A percentile compares a stretch with the other conserved stretches of the same genome.
phyloP scores from a whole-genome alignment of 2,329 filamentous ascomycete genomes.

The Ambrosiella beaveri region DNA sequence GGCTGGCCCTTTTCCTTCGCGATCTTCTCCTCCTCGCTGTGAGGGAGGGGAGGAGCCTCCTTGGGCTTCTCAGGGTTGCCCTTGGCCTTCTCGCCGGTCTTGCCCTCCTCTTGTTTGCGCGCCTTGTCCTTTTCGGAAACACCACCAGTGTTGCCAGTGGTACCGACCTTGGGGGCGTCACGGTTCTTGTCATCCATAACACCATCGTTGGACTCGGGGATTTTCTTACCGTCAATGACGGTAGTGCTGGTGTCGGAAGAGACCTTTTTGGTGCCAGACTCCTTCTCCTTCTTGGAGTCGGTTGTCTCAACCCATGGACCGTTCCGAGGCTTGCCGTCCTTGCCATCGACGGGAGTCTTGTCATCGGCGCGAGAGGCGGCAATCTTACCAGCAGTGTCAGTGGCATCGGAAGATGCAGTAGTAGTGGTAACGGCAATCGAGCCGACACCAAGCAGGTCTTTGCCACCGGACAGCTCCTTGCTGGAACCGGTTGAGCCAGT shows the following conservation, averaged over 20 bases:
- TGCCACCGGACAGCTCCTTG: conserved; percentile 22
- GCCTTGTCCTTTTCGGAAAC: conserved; percentile 76
- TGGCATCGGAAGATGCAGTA: not conserved
- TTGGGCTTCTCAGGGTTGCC: conserved; percentile 74
- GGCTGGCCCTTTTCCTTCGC: conserved; percentile 28
- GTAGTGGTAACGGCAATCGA: conserved; percentile 1
- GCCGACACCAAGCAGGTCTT: not conserved
- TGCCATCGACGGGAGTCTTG: conserved; percentile 78
- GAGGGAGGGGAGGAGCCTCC: conserved; percentile 64
- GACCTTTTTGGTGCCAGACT: conserved; percentile 20
- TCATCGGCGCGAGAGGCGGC: conserved; percentile 27
- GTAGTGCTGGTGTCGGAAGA: conserved; percentile 30
- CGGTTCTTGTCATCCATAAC: conserved; percentile 86
- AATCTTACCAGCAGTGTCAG: conserved; percentile 2
- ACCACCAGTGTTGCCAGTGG: conserved; percentile 74
- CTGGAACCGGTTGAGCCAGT: conserved; percentile 18
- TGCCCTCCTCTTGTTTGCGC: conserved; percentile 47
- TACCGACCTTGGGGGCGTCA: conserved; percentile 61
- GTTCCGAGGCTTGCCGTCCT: conserved; percentile 82
- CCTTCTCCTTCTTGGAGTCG: conserved; percentile 20
- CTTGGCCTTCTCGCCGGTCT: conserved; percentile 46
- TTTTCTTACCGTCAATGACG: conserved; percentile 41
- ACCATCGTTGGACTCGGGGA: conserved; percentile 52
- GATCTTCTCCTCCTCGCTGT: conserved; percentile 56
- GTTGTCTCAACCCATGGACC: conserved; percentile 56